phyloP scores from a whole-genome alignment of 1,284 basidiomycete species.

The Phellopilus nigrolimitatus region DNA sequence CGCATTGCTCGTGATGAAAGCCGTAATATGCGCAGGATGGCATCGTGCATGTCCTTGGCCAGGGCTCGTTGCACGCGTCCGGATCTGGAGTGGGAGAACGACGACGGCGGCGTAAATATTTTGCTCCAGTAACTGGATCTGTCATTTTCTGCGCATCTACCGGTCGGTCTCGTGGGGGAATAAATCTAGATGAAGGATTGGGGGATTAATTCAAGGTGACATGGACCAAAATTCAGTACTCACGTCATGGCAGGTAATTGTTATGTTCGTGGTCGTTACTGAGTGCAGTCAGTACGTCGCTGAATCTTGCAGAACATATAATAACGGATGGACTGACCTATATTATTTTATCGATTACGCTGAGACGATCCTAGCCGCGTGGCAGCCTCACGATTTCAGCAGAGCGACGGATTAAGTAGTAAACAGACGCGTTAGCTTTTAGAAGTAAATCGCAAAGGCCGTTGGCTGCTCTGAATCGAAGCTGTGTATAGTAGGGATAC shows the following conservation, averaged over 20 bases:
- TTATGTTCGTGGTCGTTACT: no score
- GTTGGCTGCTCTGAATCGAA: no score
- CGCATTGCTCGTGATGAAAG: constrained; percentile 1
- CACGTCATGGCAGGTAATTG: constrained; percentile 1
- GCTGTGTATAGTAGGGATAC: background rate
- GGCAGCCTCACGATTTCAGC: background rate
- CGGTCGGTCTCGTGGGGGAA: constrained; percentile 8
- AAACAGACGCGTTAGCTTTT: background rate
- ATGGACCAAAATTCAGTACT: background rate
- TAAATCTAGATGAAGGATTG: background rate
- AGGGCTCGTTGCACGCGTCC: background rate
- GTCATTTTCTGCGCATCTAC: constrained; percentile 1
- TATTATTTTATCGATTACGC: background rate
- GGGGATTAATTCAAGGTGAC: background rate
- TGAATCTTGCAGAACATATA: no score
- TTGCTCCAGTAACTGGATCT: constrained; percentile 15
- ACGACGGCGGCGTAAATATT: background rate
- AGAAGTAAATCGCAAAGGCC: no score
- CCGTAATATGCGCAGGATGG: constrained; percentile 5
- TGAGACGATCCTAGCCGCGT: background rate
- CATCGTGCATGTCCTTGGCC: constrained; percentile 6
- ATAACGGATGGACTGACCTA: no score
- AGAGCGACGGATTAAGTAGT: background rate
- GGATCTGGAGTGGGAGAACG: background rate
- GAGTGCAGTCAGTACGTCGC: no score